Evolutionary conservation across 306 rosid species (phyloP).

Genomic region (Herpetospermum pedunculosum): DNA sequence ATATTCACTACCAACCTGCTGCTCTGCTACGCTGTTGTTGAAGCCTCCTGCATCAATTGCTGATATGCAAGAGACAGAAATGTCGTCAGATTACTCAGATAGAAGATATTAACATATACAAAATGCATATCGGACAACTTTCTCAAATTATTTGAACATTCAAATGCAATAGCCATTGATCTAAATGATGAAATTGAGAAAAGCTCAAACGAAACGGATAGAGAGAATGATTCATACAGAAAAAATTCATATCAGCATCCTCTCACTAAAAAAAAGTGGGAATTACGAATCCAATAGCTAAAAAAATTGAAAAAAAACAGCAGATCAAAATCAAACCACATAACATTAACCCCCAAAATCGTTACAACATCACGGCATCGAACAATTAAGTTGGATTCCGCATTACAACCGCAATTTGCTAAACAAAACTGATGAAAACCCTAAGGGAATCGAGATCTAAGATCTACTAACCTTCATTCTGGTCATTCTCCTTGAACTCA

Average conservation of each 20-base stretch:
- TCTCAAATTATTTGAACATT: not conserved
- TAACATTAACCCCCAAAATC: too few relatives aligned
- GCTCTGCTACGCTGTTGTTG: conserved; percentile 96
- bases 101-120: not conserved
- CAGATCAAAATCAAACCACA: too few relatives aligned
- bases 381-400: not conserved
- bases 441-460: not conserved
- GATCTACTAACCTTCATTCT: conserved; percentile 65
- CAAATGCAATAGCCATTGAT: not conserved
- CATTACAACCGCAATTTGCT: not conserved
- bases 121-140: not conserved
- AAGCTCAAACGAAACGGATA: not conserved
- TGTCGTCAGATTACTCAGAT: not conserved
- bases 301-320: not conserved
- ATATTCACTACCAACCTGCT: conserved; percentile 75
- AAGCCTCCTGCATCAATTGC: conserved; percentile 81
- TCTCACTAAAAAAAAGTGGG: not conserved
- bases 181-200: not conserved
- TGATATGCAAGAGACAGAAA: conserved; percentile 13
- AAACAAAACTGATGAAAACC: not conserved
- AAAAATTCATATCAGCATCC: not conserved
- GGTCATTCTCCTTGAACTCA: conserved; percentile 88
- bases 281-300: not conserved
- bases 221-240: not conserved
- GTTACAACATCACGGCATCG: not conserved